These are phyloP conservation scores for Candida tammaniensis DNA, from an alignment of 805 yeast species.

Conservation along the genomic window DNA sequence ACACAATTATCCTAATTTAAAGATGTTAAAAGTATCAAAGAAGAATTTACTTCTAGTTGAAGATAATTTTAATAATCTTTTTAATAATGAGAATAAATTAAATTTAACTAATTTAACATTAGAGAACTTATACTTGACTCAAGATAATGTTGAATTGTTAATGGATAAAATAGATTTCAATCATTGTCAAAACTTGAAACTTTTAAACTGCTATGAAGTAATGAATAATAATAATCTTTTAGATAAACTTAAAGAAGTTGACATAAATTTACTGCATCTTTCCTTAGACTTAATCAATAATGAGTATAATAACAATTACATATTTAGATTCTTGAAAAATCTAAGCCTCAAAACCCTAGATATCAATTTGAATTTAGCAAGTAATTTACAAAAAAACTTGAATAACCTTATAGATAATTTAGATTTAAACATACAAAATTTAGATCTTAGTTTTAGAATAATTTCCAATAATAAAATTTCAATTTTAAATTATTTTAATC, in stretches of 20 bases:
- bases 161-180: constrained; percentile 7
- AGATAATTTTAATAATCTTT: constrained; percentile 10
- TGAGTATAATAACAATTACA: constrained; percentile 6
- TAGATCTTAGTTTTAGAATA: constrained; percentile 9
- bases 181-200: constrained; percentile 5
- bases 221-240: constrained; percentile 2
- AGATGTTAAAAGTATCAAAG: constrained; percentile 15
- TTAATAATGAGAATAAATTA: constrained; percentile 7
- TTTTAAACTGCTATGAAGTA: constrained; percentile 12
- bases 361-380: constrained; percentile 9
- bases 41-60: constrained; percentile 12
- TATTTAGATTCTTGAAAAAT: constrained; percentile 5
- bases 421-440: not conserved
- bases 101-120: constrained; percentile 8
- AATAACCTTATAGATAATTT: constrained; percentile 1
- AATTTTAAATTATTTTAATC: constrained; percentile 4
- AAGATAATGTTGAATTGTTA: constrained; percentile 6
- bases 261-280: constrained; percentile 3
- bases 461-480: constrained; percentile 8
- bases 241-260: no score
- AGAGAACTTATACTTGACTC: constrained; percentile 13
- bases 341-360: constrained; percentile 1
- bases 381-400: constrained; percentile 7
- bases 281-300: constrained; percentile 11
- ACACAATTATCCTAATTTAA: constrained; percentile 11